These are phyloP conservation scores for Rosa persica DNA, from an alignment of 306 rosid species.

Conservation along the genomic window DNA sequence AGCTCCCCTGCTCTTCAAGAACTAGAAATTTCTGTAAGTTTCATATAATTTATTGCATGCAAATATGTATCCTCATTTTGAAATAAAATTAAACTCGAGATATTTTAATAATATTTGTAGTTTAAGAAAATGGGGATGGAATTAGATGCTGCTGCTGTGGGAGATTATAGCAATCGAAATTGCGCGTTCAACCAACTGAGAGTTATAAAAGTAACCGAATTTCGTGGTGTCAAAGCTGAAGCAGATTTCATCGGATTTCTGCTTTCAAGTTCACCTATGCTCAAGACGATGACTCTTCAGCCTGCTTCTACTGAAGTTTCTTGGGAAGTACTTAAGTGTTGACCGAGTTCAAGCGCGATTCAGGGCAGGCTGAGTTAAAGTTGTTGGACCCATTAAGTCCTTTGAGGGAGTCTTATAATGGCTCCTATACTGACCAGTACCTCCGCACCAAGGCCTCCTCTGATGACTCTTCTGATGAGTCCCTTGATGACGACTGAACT, in stretches of 20 bases:
- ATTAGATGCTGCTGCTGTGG: neutral
- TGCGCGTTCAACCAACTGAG: conserved; percentile 36
- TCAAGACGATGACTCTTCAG: conserved; percentile 52
- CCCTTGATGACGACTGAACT: no score
- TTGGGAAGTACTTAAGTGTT: neutral
- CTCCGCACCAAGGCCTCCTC: no score
- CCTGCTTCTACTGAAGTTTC: conserved; percentile 23
- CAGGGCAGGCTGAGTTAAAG: neutral
- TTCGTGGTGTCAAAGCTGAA: conserved; percentile 42
- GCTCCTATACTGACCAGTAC: neutral
- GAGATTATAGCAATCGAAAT: conserved; percentile 8
- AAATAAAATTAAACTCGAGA: neutral
- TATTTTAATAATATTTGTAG: neutral
- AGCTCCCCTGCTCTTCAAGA: conserved; percentile 56
- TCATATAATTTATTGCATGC: neutral
- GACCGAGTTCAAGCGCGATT: neutral
- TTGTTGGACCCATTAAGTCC: neutral
- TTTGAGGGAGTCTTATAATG: neutral
- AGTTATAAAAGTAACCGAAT: conserved; percentile 39
- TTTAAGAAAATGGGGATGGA: neutral
- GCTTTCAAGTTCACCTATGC: conserved; percentile 42
- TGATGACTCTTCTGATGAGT: no score
- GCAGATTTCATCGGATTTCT: conserved; percentile 47
- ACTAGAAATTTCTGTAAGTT: conserved; percentile 54
- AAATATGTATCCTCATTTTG: neutral